These are phyloP conservation scores for Gossypium gossypioides DNA, from an alignment of 441 rosid species.

Conservation along the genomic window DNA sequence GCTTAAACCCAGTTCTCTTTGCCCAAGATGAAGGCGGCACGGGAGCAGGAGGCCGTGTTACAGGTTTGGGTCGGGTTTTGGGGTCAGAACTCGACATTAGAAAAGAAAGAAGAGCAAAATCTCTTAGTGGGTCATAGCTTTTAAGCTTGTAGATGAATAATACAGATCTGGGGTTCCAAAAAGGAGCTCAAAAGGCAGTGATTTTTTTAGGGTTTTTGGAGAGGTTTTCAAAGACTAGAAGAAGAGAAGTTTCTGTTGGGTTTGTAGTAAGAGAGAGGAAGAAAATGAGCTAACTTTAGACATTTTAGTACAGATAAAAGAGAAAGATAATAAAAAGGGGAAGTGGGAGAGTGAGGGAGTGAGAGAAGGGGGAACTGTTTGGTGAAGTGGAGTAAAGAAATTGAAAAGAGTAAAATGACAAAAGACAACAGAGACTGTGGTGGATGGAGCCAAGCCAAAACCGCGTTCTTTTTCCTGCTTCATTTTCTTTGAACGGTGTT, in stretches of 20 bases:
- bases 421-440: neutral
- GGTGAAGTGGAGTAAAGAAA: conserved; percentile 2
- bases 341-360: neutral
- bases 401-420: neutral
- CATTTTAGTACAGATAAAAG: neutral
- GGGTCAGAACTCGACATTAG: conserved; percentile 61
- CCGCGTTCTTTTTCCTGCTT: neutral
- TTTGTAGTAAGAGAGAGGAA: neutral
- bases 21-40: conserved; percentile 93
- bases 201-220: neutral
- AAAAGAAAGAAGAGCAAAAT: neutral
- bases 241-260: neutral
- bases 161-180: conserved; percentile 6
- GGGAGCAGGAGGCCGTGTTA: conserved; percentile 48
- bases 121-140: neutral
- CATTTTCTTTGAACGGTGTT: too few species aligned
- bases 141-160: conserved; percentile 3
- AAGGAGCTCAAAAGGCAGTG: conserved; percentile 16
- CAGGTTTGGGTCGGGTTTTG: conserved; percentile 61
- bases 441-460: neutral
- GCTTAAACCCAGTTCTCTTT: conserved; percentile 77
- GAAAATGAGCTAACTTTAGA: neutral
- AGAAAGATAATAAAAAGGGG: neutral
- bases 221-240: neutral
- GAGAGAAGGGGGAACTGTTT: neutral